Percentiles rank a stretch among this genome's conserved stretches.
Conservation (phyloP, 345 rosid species). For the Salix caprea region DNA sequence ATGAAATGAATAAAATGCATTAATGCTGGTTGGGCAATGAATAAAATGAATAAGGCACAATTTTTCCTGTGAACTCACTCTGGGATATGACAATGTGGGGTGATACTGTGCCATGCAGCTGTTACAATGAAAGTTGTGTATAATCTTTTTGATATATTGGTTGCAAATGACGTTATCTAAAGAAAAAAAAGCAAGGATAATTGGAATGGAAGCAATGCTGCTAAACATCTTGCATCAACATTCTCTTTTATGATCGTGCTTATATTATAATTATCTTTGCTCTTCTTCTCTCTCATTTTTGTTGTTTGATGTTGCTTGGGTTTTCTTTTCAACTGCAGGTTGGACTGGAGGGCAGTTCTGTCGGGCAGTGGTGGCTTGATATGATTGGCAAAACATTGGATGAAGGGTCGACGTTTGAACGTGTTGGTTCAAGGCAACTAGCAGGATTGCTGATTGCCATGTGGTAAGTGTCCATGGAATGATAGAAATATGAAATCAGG, state of each 20-base stretch:
- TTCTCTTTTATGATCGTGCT: not conserved
- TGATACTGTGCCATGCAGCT: not conserved
- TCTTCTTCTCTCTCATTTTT: not conserved
- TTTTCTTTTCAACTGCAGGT: conserved; percentile 53
- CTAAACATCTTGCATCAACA: not conserved
- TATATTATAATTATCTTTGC: not conserved
- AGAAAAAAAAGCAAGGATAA: not conserved
- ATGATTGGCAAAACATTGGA: conserved; percentile 79
- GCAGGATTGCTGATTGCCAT: conserved; percentile 76
- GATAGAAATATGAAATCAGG: not conserved
- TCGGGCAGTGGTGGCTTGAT: conserved; percentile 95
- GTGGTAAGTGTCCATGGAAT: conserved; percentile 19
- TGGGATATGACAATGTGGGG: not conserved
- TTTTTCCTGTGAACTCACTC: not conserved
- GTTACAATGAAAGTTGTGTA: not conserved
- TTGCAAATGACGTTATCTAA: not conserved
- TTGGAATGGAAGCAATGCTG: not conserved
- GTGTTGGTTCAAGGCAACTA: conserved; percentile 91
- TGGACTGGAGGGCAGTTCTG: conserved; percentile 96
- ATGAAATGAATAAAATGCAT: not conserved
- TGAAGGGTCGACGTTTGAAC: conserved; percentile 75
- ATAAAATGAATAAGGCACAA: not conserved
- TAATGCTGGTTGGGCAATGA: not conserved
- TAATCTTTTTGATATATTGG: not conserved
- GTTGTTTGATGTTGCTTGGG: not conserved